Evolutionary conservation across 495 filamentous ascomycete species (phyloP).

Genomic region (Xylona heveae): DNA sequence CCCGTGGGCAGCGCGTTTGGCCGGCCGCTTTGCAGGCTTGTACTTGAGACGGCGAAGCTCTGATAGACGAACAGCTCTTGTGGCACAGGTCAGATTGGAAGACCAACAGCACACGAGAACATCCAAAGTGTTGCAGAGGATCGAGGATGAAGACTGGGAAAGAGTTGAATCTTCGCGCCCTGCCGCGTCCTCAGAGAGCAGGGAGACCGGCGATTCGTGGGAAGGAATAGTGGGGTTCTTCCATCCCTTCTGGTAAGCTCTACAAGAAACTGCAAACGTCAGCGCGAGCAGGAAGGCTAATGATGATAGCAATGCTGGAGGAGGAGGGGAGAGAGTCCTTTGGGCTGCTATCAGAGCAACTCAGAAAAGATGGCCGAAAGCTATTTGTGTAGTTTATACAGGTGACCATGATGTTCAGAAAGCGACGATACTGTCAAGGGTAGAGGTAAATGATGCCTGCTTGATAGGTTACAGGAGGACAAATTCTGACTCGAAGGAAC

Average conservation of each 20-base stretch:
- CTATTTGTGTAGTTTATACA: slow-evolving; percentile 79
- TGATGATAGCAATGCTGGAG: slow-evolving; percentile 62
- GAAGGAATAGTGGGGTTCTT: slow-evolving; percentile 84
- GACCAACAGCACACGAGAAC: slow-evolving; percentile 20
- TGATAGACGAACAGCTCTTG: slow-evolving; percentile 37
- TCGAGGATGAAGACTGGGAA: slow-evolving; percentile 54
- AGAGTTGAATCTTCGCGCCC: slow-evolving; percentile 40
- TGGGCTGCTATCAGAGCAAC: slow-evolving; percentile 91
- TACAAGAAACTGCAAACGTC: not conserved
- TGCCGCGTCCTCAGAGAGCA: slow-evolving; percentile 27
- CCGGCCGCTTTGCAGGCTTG: slow-evolving; percentile 34
- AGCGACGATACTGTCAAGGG: slow-evolving; percentile 50
- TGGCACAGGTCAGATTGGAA: slow-evolving; percentile 38
- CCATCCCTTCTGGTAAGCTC: slow-evolving; percentile 76
- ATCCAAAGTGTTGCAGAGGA: slow-evolving; percentile 13
- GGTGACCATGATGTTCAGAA: slow-evolving; percentile 82
- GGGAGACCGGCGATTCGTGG: slow-evolving; percentile 34
- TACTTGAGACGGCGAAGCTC: slow-evolving; percentile 43
- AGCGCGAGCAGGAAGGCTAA: not conserved
- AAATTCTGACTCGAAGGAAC: too few relatives aligned
- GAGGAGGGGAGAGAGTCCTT: slow-evolving; percentile 86
- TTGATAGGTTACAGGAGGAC: too few relatives aligned
- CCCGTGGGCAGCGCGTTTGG: slow-evolving; percentile 12
- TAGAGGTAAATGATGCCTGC: slow-evolving; percentile 28
- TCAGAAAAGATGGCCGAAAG: slow-evolving; percentile 72